phyloP scores from a whole-genome alignment of 805 yeast species.

The Spathaspora sp. region DNA sequence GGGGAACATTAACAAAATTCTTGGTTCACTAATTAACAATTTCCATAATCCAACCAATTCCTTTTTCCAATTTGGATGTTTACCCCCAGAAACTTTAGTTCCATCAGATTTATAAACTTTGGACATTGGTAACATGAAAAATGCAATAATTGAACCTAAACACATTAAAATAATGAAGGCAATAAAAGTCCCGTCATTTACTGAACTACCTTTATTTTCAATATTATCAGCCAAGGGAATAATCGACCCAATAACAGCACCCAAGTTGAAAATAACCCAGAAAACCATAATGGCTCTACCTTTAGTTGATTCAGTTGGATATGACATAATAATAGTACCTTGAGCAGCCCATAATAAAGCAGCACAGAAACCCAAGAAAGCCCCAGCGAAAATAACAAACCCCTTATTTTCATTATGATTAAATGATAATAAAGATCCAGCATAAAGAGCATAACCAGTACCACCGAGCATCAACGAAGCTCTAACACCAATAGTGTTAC shows the following conservation, averaged over 20 bases:
- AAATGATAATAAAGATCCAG: slow-evolving; percentile 49
- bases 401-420: slow-evolving; percentile 45
- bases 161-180: slow-evolving; percentile 53
- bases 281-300: slow-evolving; percentile 52
- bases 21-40: slow-evolving; percentile 38
- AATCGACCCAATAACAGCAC: slow-evolving; percentile 57
- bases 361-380: slow-evolving; percentile 55
- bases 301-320: slow-evolving; percentile 51
- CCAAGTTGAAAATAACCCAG: slow-evolving; percentile 60
- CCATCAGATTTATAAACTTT: slow-evolving; percentile 51
- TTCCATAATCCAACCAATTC: slow-evolving; percentile 41
- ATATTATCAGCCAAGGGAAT: slow-evolving; percentile 56
- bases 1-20: slow-evolving; percentile 48
- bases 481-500: slow-evolving; percentile 47
- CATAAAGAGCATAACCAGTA: slow-evolving; percentile 50
- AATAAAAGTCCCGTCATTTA: slow-evolving; percentile 48
- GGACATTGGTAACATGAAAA: slow-evolving; percentile 44
- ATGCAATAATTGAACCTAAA: slow-evolving; percentile 43
- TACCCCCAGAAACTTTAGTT: slow-evolving; percentile 41
- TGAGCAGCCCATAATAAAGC: slow-evolving; percentile 58
- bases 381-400: slow-evolving; percentile 54
- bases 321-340: slow-evolving; percentile 54
- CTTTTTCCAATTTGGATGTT: slow-evolving; percentile 42
- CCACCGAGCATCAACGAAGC: slow-evolving; percentile 49
- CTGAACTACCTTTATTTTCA: slow-evolving; percentile 29